Evolutionary conservation across 306 rosid species (phyloP).

Genomic region (Glycine latifolia): DNA sequence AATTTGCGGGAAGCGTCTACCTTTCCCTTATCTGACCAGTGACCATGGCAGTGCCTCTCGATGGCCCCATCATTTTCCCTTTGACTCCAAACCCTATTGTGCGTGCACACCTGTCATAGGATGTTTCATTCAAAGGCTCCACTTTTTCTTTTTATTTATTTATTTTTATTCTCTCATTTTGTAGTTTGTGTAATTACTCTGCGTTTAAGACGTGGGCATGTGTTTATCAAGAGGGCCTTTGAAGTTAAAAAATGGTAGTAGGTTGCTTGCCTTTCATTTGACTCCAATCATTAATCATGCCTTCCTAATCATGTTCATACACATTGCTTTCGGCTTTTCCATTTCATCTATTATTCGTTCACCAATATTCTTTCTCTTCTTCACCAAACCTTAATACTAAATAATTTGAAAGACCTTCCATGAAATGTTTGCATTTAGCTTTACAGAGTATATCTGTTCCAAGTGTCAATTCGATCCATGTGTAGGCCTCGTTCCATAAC

Average conservation of each 20-base stretch:
- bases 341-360: conserved; percentile 17
- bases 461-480: no score
- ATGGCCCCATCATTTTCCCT: conserved; percentile 42
- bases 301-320: conserved; percentile 42
- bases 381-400: conserved; percentile 43
- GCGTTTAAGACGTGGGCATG: conserved; percentile 5
- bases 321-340: conserved; percentile 31
- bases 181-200: conserved; percentile 2
- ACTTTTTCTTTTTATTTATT: not conserved
- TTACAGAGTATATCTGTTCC: conserved; percentile 29
- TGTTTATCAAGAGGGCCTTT: conserved; percentile 42
- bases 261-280: conserved; percentile 80
- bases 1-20: conserved; percentile 39
- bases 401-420: not conserved
- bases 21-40: not conserved
- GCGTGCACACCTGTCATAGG: no score
- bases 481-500: no score
- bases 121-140: conserved; percentile 31
- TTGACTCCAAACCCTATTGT: conserved; percentile 57
- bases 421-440: conserved; percentile 18
- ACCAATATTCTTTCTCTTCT: conserved; percentile 20
- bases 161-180: not conserved
- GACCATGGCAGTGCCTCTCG: not conserved
- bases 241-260: conserved; percentile 57
- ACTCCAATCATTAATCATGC: conserved; percentile 66